phyloP scores from a whole-genome alignment of 106 monocot genomes.

The Iris macrosiphon region DNA sequence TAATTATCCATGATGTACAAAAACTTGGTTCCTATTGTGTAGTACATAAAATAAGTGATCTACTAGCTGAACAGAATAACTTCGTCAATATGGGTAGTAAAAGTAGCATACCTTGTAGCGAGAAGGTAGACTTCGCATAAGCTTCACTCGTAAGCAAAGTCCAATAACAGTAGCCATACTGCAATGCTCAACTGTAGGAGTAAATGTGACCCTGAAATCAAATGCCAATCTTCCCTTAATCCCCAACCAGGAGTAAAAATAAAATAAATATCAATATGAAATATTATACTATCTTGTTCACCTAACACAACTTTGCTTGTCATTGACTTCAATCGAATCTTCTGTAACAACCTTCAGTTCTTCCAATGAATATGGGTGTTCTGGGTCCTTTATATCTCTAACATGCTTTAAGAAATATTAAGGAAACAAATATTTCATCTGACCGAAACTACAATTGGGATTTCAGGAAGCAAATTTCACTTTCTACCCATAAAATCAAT shows the following conservation, averaged over 20 bases:
- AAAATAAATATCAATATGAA: too few species aligned
- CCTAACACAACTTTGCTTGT: conserved; percentile 64
- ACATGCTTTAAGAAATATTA: conserved; percentile 76
- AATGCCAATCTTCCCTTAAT: too few species aligned
- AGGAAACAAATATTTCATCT: conserved; percentile 41
- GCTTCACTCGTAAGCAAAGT: conserved; percentile 89
- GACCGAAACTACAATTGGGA: too few species aligned
- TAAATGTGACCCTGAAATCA: conserved; percentile 96
- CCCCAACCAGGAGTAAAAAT: too few species aligned
- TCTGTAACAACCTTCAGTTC: conserved; percentile 90
- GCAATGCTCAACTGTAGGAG: conserved; percentile 97
- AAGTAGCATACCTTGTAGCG: conserved; percentile 69
- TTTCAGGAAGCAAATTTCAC: too few species aligned
- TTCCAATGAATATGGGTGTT: conserved; percentile 89
- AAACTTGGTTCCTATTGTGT: too few species aligned
- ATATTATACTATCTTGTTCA: too few species aligned
- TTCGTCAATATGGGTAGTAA: background rate
- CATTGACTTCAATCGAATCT: conserved; percentile 72
- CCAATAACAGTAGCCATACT: conserved; percentile 97
- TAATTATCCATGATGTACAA: too few species aligned
- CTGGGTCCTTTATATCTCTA: conserved; percentile 98
- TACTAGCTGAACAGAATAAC: background rate
- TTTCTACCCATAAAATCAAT: too few species aligned
- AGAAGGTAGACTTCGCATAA: conserved; percentile 91
- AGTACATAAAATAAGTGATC: too few species aligned